These are phyloP conservation scores for Chalciporus sp. DNA, from an alignment of 1,284 basidiomycete species.

Conservation along the genomic window DNA sequence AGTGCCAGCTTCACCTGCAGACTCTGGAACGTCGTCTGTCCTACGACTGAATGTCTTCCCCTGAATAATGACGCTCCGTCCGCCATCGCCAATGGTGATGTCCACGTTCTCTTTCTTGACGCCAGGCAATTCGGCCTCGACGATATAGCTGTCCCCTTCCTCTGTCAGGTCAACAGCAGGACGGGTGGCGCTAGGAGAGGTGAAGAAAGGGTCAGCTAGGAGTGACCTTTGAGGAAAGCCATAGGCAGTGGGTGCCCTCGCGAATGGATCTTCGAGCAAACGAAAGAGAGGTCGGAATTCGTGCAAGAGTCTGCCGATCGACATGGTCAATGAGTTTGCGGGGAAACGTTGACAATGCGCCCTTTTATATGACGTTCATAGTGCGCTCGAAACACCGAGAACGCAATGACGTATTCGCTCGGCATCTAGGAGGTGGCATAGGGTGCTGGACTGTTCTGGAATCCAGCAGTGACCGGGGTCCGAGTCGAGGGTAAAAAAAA, in stretches of 20 bases:
- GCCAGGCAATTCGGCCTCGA: slow-evolving; percentile 78
- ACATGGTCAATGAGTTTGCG: slow-evolving; percentile 44
- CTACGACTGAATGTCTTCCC: slow-evolving; percentile 51
- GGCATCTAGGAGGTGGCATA: slow-evolving; percentile 9
- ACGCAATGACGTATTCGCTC: slow-evolving; percentile 21
- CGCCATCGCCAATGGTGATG: slow-evolving; percentile 68
- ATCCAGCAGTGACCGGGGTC: slow-evolving; percentile 21
- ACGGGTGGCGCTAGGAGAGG: slow-evolving; percentile 36
- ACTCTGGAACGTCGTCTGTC: slow-evolving; percentile 22
- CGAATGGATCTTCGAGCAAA: slow-evolving; percentile 66
- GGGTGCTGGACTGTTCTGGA: slow-evolving; percentile 19
- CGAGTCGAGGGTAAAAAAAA: neutral
- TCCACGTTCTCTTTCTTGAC: slow-evolving; percentile 78
- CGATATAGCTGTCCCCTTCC: slow-evolving; percentile 61
- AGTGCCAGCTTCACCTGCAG: slow-evolving; percentile 12
- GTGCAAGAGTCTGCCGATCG: slow-evolving; percentile 65
- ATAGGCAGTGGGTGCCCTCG: slow-evolving; percentile 39
- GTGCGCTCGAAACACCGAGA: neutral
- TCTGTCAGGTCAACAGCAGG: slow-evolving; percentile 71
- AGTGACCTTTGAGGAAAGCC: slow-evolving; percentile 37
- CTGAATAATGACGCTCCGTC: slow-evolving; percentile 71
- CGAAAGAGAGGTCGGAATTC: slow-evolving; percentile 77
- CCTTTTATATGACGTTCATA: slow-evolving; percentile 16
- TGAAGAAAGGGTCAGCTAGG: slow-evolving; percentile 56
- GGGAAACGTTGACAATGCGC: neutral